A percentile compares a stretch with the other conserved stretches of the same genome.
These are phyloP conservation scores for Castanospermum australe DNA, from an alignment of 306 rosid genomes.

Conservation along the genomic window DNA sequence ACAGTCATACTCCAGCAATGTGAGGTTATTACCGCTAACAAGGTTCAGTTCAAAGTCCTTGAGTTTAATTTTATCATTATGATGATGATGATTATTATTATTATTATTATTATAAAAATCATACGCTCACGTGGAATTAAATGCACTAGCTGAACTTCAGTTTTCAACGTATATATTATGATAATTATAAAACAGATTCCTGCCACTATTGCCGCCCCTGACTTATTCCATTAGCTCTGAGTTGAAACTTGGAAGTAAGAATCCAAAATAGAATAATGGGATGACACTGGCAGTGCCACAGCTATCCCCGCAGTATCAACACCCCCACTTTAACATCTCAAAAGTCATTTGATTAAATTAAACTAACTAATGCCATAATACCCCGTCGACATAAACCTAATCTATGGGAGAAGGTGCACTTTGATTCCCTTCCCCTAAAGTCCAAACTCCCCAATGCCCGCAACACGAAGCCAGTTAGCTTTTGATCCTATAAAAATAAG, in stretches of 20 bases:
- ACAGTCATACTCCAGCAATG: no score
- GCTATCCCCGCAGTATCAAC: neutral
- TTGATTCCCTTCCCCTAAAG: conserved; percentile 5
- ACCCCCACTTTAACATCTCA: neutral
- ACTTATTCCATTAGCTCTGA: neutral
- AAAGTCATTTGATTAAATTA: neutral
- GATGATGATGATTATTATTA: no score
- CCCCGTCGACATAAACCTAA: conserved; percentile 23
- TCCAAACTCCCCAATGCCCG: neutral
- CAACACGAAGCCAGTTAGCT: neutral
- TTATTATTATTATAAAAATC: neutral
- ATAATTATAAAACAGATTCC: neutral
- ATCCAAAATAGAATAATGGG: neutral
- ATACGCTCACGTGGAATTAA: neutral
- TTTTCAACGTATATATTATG: no score
- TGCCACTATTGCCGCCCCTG: neutral
- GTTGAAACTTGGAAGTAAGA: neutral
- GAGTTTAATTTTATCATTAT: neutral
- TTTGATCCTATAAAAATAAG: neutral
- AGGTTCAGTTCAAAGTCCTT: neutral
- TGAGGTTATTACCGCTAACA: neutral
- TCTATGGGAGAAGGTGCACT: neutral
- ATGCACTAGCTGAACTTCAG: neutral
- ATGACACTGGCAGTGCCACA: neutral
- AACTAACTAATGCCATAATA: neutral